Evolutionary conservation across 176 grass and related monocot species (phyloP), one percentile per base, ranked within the genome.

Genomic region (Metroxylon sagu): DNA sequence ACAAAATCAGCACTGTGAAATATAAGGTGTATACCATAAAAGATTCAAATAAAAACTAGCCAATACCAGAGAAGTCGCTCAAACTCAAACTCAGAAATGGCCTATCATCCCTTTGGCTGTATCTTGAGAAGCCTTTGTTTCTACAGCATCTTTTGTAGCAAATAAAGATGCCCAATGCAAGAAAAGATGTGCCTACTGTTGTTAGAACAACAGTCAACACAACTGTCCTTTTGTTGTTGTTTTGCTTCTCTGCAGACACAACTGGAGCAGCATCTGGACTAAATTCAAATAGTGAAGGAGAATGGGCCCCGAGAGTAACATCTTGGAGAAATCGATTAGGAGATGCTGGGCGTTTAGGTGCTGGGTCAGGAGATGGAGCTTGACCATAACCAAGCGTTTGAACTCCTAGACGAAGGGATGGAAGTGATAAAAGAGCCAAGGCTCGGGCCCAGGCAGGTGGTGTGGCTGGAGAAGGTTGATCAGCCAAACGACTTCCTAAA

Each of bases 61-160:
- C 8, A 43, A 66, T 88, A 88, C 73, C 73, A 64, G 93, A 83
- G 35, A 82, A 67, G 25, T 81, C 68, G 49, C 79, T 83, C 70
- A 89, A 51, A 57, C 74, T 79, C 50, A 80, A 57, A 76, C 15
- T 56, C 52, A 85, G 49, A 57, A 83, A 73, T 29, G 79, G 70
- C 27, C 78, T 73, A 69, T 88, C 69, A 74, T 90, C 77, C 58
- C 7, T 77, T 61, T 69, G 53, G 14, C 56, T 68, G 63, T 81
- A 71, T 23, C 0, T 5, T 49, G 71, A 60, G 56, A 54, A 79
- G 54, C 18, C 66, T 57, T 31, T 61, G 1, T 52, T 85, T 85
- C 48, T 76, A 49, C 39, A 60, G 26, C 29, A 89, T 55, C 58
- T 59, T 49, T 49, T 73, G 62, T 57, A 82, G 59, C 76, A 77